A percentile compares a stretch with the other conserved stretches of the same genome.
Evolutionary conservation across 1,284 basidiomycete genomes (phyloP).

Genomic region (Coniferiporia weirii): DNA sequence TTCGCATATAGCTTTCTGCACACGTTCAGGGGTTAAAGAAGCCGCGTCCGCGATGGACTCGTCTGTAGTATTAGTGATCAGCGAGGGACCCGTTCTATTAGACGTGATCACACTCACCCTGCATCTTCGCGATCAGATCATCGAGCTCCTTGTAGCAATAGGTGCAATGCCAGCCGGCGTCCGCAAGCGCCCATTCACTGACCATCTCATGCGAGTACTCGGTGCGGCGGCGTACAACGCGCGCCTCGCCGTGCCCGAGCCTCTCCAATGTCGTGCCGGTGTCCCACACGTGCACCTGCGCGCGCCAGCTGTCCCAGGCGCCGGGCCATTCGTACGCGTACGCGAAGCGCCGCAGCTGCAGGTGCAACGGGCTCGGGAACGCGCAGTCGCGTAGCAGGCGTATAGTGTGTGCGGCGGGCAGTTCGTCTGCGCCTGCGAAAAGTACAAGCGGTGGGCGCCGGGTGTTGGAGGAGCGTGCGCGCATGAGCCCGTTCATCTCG

Average conservation of each 20-base stretch:
- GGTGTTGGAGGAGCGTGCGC: conserved; percentile 8
- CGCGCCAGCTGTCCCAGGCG: conserved; percentile 29
- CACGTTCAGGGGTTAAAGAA: conserved; percentile 25
- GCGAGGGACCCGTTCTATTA: not conserved
- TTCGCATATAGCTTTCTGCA: conserved; percentile 32
- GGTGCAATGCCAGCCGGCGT: conserved; percentile 27
- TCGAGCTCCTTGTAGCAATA: conserved; percentile 33
- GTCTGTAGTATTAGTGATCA: conserved; percentile 21
- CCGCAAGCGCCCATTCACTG: conserved; percentile 31
- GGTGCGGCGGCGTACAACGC: conserved; percentile 7
- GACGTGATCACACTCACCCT: conserved; percentile 24
- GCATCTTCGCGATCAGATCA: conserved; percentile 28
- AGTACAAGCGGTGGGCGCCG: conserved; percentile 28
- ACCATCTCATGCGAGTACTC: conserved; percentile 30
- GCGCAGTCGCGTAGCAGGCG: conserved; percentile 33
- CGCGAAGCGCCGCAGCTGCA: conserved; percentile 35
- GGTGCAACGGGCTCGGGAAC: conserved; percentile 31
- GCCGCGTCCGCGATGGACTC: conserved; percentile 28
- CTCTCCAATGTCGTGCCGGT: conserved; percentile 5
- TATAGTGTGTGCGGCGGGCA: conserved; percentile 32
- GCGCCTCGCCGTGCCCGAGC: conserved; percentile 1
- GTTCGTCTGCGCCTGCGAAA: conserved; percentile 39
- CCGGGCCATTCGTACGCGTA: conserved; percentile 36
- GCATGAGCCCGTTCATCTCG: conserved; percentile 13
- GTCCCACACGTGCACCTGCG: conserved; percentile 28